Percentiles rank a stretch among this genome's conserved stretches.
Conservation (phyloP, 2,329 filamentous ascomycete genomes). For the Fusarium verrucosum region DNA sequence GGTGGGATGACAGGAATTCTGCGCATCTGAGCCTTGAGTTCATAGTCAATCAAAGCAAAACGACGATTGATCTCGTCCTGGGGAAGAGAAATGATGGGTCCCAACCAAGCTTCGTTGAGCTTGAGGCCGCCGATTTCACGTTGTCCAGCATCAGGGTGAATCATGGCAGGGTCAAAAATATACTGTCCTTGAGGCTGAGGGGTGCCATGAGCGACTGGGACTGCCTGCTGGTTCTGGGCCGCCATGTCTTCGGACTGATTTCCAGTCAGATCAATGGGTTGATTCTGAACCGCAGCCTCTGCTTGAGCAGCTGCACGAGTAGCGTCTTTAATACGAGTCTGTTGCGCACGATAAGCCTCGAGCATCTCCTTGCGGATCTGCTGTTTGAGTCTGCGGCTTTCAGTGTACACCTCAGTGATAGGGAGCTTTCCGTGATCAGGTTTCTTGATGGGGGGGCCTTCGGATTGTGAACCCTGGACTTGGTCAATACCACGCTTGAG, state of each 20-base stretch:
- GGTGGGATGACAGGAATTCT: conserved; percentile 45
- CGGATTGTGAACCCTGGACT: neutral
- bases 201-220: neutral
- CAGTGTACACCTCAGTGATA: neutral
- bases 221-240: neutral
- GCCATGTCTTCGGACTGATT: neutral
- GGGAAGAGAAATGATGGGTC: neutral
- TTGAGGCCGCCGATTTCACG: neutral
- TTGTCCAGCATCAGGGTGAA: neutral
- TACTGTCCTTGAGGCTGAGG: neutral
- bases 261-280: neutral
- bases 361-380: neutral
- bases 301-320: neutral
- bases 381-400: neutral
- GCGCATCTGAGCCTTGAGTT: conserved; percentile 34
- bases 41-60: conserved; percentile 27
- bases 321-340: neutral
- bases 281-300: neutral
- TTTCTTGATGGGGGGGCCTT: neutral
- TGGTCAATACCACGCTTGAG: neutral
- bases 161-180: too few relatives aligned
- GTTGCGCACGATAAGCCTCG: too few relatives aligned
- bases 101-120: neutral
- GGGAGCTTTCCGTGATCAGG: neutral
- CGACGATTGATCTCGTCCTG: conserved; percentile 32